Conservation (phyloP, 768 basidiomycete genomes). For the Macrolepiota fuliginosa region DNA sequence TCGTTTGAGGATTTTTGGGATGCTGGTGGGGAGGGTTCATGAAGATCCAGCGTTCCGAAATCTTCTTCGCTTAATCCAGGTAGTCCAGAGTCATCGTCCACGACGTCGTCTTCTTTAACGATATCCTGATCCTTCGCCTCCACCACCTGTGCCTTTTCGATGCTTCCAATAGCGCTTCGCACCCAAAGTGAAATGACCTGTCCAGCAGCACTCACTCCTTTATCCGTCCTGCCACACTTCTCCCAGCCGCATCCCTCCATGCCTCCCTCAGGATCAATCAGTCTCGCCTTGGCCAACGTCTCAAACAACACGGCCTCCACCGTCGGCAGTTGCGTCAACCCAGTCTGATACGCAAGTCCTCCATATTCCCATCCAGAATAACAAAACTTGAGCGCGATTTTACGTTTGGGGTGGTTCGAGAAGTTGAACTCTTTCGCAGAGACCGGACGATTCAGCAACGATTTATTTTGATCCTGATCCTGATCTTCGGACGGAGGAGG, state of each 20-base stretch:
- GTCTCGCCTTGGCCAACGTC: constrained; percentile 71
- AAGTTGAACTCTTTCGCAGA: constrained; percentile 52
- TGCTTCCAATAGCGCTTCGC: constrained; percentile 56
- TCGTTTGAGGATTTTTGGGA: constrained; percentile 12
- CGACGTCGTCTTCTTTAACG: not conserved
- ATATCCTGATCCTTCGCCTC: constrained; percentile 8
- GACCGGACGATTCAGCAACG: not conserved
- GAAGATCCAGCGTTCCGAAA: constrained; percentile 34
- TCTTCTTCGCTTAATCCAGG: constrained; percentile 33
- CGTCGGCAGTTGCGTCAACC: constrained; percentile 74
- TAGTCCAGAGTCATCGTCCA: constrained; percentile 1
- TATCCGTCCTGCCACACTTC: constrained; percentile 91
- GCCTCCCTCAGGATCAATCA: constrained; percentile 74
- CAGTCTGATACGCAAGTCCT: constrained; percentile 81
- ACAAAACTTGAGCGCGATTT: constrained; percentile 91
- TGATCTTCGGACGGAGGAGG: not conserved
- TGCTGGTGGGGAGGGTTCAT: constrained; percentile 14
- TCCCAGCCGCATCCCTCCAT: constrained; percentile 89
- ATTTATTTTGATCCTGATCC: not conserved
- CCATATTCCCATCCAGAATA: constrained; percentile 93
- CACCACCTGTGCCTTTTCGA: constrained; percentile 17
- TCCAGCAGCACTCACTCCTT: constrained; percentile 91
- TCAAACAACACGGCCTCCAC: constrained; percentile 87
- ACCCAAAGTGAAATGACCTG: constrained; percentile 94
- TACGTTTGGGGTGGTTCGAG: constrained; percentile 67